Evolutionary conservation across 352 stramenopile genomes (phyloP).

Genomic region (Pythium brachiatum): DNA sequence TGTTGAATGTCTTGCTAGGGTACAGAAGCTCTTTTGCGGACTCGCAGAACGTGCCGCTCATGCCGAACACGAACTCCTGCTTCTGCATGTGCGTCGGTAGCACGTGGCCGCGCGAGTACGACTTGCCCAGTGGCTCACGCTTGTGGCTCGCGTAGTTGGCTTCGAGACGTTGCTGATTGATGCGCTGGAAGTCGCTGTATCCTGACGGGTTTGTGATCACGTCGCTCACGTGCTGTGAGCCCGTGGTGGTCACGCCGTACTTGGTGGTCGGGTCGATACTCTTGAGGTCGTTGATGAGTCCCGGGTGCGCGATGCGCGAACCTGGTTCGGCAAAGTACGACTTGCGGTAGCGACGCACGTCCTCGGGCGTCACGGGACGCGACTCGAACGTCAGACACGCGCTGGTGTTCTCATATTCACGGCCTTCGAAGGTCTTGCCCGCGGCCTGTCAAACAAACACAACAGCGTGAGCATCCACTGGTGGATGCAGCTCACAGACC

Average conservation of each 20-base stretch:
- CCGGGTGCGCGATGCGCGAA: constrained; percentile 68
- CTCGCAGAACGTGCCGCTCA: constrained; percentile 67
- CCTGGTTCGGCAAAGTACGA: constrained; percentile 83
- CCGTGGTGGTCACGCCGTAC: constrained; percentile 61
- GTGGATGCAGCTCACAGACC: not conserved
- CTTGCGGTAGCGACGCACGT: constrained; percentile 74
- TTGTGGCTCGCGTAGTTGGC: constrained; percentile 77
- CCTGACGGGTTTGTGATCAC: constrained; percentile 41
- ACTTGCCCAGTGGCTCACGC: constrained; percentile 74
- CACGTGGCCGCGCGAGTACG: constrained; percentile 62
- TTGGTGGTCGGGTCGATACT: constrained; percentile 56
- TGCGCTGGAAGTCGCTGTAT: constrained; percentile 58
- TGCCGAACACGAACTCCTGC: constrained; percentile 62
- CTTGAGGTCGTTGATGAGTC: constrained; percentile 79
- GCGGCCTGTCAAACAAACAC: constrained; percentile 31
- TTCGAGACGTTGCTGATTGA: constrained; percentile 69
- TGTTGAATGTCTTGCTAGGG: constrained; percentile 56
- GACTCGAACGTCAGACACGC: constrained; percentile 57
- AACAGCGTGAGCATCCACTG: not conserved
- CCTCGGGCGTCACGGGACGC: constrained; percentile 64
- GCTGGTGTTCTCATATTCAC: constrained; percentile 40
- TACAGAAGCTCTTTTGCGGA: constrained; percentile 87
- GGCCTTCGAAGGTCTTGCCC: constrained; percentile 35
- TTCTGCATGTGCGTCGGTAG: constrained; percentile 53
- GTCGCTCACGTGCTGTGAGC: constrained; percentile 66